Base-by-base conservation (phyloP, 164 flowering plant species). In the Sextonia rubra region DNA sequence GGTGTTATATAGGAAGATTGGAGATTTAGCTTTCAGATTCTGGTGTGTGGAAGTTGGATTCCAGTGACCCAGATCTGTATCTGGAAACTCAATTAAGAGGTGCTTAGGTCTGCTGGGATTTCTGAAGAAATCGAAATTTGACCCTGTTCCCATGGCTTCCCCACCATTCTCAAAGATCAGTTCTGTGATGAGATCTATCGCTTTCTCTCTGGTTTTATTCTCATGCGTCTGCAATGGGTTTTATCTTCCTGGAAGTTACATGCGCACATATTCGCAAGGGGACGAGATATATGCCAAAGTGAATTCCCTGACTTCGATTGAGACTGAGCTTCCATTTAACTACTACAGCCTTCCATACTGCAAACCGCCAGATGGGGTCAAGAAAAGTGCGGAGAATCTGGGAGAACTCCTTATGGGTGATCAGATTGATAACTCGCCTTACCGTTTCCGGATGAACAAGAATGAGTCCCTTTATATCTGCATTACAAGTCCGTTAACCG, bases 381-480 rank as follows among this genome's bases (percentile, higher is more conserved):
- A 76, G 72, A 81, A 81, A 58, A 76, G 79, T 69, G 83, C 83
- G 6, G 81, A 81, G 60, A 81, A 78, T 63, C 67, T 81, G 4
- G 83, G 83, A 3, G 79, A 81, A 27, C 79, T 78, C 27, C 75
- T 81, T 20, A 81, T 81, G 83, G 83, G 83, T 0, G 83, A 81
- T 74, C 83, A 81, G 79, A 81, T 81, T 11, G 76, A 76, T 69
- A 81, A 78, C 69, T 74, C 83, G 0, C 81, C 83, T 4, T 81
- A 81, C 20, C 76, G 74, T 60, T 81, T 81, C 56, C 79, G 63
- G 1, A 81, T 81, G 83, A 68, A 76, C 15, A 2, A 48, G 4
- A 76, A 81, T 55, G 81, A 81, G 25, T 58, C 81, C 5, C 29
- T 81, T 56, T 81, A 69, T 58, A 74, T 81, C n/a, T 81, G 83